A percentile compares a stretch with the other conserved stretches of the same genome.
phyloP scores from a whole-genome alignment of 257 asterid species.

The Scutellaria minor region DNA sequence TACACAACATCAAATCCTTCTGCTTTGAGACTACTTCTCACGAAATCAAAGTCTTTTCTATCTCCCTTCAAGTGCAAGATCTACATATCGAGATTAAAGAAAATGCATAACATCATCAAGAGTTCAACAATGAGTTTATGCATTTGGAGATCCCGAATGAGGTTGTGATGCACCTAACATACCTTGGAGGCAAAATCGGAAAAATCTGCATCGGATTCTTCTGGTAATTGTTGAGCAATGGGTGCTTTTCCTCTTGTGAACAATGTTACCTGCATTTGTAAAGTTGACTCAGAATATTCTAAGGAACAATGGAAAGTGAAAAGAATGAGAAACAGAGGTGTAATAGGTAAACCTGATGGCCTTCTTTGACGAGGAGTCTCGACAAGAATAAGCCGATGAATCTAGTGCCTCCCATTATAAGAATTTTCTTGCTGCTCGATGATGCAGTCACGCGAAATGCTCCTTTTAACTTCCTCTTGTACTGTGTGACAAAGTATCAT shows the following conservation, averaged over 20 bases:
- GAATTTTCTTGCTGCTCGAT: conserved; percentile 85
- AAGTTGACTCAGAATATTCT: background rate
- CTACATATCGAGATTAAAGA: conserved; percentile 40
- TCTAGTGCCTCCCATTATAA: conserved; percentile 99
- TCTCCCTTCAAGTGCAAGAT: conserved; percentile 95
- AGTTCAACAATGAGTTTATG: background rate
- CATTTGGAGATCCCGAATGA: background rate
- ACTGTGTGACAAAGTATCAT: conserved; percentile 50
- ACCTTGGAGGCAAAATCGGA: conserved; percentile 84
- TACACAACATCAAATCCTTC: conserved; percentile 92
- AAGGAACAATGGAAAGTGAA: background rate
- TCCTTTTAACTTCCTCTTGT: conserved; percentile 73
- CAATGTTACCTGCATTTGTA: conserved; percentile 73
- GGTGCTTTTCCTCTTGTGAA: conserved; percentile 99
- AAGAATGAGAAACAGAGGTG: background rate
- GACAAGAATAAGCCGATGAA: conserved; percentile 92
- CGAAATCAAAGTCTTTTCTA: conserved; percentile 85
- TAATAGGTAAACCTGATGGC: conserved; percentile 72
- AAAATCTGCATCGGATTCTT: conserved; percentile 80
- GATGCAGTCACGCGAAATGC: conserved; percentile 71
- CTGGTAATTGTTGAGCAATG: conserved; percentile 87
- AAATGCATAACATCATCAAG: conserved; percentile 7
- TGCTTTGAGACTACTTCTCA: conserved; percentile 87
- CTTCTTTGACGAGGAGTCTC: conserved; percentile 93
- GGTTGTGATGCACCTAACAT: background rate